These are phyloP conservation scores for Diutina mesorugosa DNA, from an alignment of 1,139 yeast species.

Conservation along the genomic window DNA sequence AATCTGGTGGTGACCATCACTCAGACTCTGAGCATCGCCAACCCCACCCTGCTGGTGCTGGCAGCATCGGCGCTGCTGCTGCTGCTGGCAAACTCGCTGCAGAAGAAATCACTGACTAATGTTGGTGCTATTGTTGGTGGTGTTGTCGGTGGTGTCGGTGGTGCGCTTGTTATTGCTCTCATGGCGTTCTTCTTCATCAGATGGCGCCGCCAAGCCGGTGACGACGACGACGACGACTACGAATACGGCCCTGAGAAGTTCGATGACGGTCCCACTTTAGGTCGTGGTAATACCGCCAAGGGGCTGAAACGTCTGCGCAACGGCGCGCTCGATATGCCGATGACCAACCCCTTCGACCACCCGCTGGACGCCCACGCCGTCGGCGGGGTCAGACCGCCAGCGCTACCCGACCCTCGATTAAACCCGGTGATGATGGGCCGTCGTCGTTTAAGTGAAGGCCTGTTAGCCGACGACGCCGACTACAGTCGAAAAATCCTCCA, in stretches of 20 bases:
- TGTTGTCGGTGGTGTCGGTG: slow-evolving; percentile 52
- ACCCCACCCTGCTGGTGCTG: neutral
- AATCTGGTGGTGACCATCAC: neutral
- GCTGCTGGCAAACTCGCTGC: neutral
- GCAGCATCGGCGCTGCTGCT: neutral
- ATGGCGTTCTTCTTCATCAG: slow-evolving; percentile 34
- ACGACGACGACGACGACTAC: slow-evolving; percentile 35
- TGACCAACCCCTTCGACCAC: slow-evolving; percentile 47
- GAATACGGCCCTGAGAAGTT: slow-evolving; percentile 16
- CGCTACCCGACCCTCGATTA: slow-evolving; percentile 37
- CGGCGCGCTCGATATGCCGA: slow-evolving; percentile 28
- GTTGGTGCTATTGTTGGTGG: slow-evolving; percentile 58
- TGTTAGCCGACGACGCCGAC: slow-evolving; percentile 69
- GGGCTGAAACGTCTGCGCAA: slow-evolving; percentile 10
- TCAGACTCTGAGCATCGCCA: neutral
- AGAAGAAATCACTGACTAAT: slow-evolving; percentile 10
- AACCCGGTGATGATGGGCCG: slow-evolving; percentile 64
- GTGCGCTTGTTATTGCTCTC: slow-evolving; percentile 29
- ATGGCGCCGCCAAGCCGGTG: slow-evolving; percentile 24
- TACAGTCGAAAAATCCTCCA: slow-evolving; percentile 60
- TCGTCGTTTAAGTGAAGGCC: slow-evolving; percentile 61
- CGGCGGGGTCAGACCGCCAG: slow-evolving; percentile 3
- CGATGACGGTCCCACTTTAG: slow-evolving; percentile 10
- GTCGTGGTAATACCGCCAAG: slow-evolving; percentile 19
- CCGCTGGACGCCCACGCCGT: slow-evolving; percentile 22